Evolutionary conservation across 2,329 filamentous ascomycete species (phyloP).

Genomic region (Penicillium sp.): DNA sequence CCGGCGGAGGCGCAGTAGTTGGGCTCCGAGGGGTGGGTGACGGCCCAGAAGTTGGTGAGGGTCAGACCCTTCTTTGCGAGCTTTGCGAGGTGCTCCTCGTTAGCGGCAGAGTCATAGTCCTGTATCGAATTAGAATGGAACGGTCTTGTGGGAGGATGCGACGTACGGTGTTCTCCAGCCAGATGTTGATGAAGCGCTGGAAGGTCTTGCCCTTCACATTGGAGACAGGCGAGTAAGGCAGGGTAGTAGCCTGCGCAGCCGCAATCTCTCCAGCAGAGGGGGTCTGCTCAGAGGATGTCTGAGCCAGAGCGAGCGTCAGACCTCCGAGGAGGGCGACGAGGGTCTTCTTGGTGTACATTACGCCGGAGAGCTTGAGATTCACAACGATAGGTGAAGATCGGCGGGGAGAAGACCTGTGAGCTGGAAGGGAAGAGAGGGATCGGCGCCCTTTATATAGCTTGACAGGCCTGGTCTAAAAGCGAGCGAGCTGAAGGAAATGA

Average conservation of each 20-base stretch:
- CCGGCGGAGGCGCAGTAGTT: constrained; percentile 74
- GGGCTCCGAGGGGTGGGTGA: constrained; percentile 75
- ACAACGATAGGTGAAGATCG: background rate
- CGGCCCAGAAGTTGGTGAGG: constrained; percentile 62
- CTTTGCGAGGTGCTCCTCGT: constrained; percentile 54
- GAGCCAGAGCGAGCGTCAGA: constrained; percentile 24
- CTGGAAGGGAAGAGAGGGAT: constrained; percentile 1
- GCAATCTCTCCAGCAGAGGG: constrained; percentile 34
- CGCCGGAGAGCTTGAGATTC: constrained; percentile 1
- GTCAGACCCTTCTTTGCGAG: constrained; percentile 59
- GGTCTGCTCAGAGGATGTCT: constrained; percentile 31
- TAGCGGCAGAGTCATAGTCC: constrained; percentile 66
- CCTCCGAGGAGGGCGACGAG: constrained; percentile 30
- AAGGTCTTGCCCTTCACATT: constrained; percentile 73
- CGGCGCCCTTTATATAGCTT: constrained; percentile 8
- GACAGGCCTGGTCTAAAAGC: background rate
- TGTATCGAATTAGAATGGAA: constrained; percentile 13
- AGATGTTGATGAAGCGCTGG: constrained; percentile 73
- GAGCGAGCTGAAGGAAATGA: background rate
- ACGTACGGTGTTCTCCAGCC: constrained; percentile 74
- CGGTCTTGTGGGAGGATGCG: background rate
- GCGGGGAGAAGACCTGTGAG: background rate
- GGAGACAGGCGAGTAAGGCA: constrained; percentile 64
- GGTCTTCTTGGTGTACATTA: constrained; percentile 27
- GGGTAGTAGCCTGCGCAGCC: constrained; percentile 58